These are phyloP conservation scores for Chytriomyces sp. DNA, from an alignment of 192 early-diverging fungal genomes.

Conservation along the genomic window DNA sequence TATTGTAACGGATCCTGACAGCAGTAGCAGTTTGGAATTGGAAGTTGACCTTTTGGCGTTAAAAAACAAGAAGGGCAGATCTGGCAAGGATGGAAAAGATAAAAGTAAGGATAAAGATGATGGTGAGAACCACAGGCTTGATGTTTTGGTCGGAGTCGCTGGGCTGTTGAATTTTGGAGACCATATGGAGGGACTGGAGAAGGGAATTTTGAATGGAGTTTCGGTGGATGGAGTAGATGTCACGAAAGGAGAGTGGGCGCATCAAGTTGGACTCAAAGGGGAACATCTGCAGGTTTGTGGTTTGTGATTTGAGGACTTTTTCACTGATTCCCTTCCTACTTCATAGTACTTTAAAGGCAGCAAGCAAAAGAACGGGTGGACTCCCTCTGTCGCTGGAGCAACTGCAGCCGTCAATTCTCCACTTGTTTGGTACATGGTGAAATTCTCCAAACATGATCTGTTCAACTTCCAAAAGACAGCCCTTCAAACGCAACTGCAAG, in stretches of 20 bases:
- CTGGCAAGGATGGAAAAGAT: not conserved
- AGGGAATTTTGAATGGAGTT: conserved; percentile 39
- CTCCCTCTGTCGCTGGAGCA: not conserved
- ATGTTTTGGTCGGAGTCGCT: conserved; percentile 25
- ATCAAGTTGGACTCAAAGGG: conserved; percentile 41
- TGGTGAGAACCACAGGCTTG: conserved; percentile 19
- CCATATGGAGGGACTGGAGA: conserved; percentile 28
- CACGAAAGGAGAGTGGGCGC: conserved; percentile 34
- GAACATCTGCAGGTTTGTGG: conserved; percentile 28
- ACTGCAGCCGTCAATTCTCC: not conserved
- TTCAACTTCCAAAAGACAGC: not conserved
- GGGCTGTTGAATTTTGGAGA: conserved; percentile 37
- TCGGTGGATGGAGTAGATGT: conserved; percentile 32
- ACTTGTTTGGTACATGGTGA: conserved; percentile 29
- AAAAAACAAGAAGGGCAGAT: too few species aligned
- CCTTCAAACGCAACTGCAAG: conserved; percentile 5
- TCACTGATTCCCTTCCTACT: too few species aligned
- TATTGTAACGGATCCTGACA: not conserved
- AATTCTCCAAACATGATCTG: conserved; percentile 19
- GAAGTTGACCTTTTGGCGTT: not conserved
- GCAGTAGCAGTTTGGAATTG: not conserved
- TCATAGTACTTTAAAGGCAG: not conserved
- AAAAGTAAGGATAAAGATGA: not conserved
- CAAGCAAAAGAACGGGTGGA: not conserved
- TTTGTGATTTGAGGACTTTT: not conserved